Evolutionary conservation across 1,139 yeast genomes (phyloP).

Genomic region (Nakaseomyces glabratus): DNA sequence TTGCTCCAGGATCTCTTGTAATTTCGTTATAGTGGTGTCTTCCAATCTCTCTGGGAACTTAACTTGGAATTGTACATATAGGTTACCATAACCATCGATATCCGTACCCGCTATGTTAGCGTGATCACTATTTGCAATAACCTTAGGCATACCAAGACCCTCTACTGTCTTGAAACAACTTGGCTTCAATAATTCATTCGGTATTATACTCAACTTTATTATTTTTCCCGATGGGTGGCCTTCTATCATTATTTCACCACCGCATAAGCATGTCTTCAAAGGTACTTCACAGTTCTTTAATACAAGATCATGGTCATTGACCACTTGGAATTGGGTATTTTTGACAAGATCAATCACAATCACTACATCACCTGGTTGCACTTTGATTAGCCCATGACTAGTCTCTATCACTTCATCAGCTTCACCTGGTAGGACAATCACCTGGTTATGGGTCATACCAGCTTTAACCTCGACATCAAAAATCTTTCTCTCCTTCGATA

Average conservation of each 20-base stretch:
- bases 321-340: slow-evolving; percentile 14
- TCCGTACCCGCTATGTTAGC: slow-evolving; percentile 1
- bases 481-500: slow-evolving; percentile 40
- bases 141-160: slow-evolving; percentile 26
- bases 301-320: slow-evolving; percentile 17
- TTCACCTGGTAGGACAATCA: slow-evolving; percentile 44
- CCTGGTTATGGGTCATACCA: slow-evolving; percentile 45
- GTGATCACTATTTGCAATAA: slow-evolving; percentile 6
- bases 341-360: slow-evolving; percentile 34
- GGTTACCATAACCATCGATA: slow-evolving; percentile 17
- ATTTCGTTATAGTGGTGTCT: slow-evolving; percentile 16
- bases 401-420: slow-evolving; percentile 53
- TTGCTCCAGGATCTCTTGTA: slow-evolving; percentile 13
- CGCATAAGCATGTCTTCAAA: slow-evolving; percentile 25
- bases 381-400: slow-evolving; percentile 18
- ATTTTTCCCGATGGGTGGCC: slow-evolving; percentile 24
- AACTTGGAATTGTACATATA: slow-evolving; percentile 23
- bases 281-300: slow-evolving; percentile 18
- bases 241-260: slow-evolving; percentile 24
- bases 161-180: slow-evolving; percentile 23
- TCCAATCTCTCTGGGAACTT: slow-evolving; percentile 20
- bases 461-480: slow-evolving; percentile 44
- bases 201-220: slow-evolving; percentile 22
- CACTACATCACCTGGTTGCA: slow-evolving; percentile 59
- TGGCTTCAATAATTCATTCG: slow-evolving; percentile 23